phyloP scores from a whole-genome alignment of 129 eudicot species.

The Centaurea solstitialis region DNA sequence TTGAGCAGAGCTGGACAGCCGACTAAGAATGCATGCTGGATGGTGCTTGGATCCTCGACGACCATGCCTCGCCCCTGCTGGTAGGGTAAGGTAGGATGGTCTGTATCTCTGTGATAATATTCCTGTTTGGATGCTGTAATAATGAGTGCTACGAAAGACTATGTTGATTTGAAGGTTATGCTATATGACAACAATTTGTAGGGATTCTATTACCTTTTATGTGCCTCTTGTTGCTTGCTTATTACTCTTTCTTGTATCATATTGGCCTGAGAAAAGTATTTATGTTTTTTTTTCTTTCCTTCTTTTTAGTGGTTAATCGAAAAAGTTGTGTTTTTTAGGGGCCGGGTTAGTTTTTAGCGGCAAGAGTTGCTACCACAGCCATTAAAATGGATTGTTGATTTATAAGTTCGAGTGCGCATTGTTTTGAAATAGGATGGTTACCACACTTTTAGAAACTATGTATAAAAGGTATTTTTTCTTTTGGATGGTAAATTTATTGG shows the following conservation, averaged over 20 bases:
- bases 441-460: background rate
- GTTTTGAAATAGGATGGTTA: background rate
- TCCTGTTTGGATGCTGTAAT: slow-evolving; percentile 26
- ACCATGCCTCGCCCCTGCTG: slow-evolving; percentile 18
- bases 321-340: background rate
- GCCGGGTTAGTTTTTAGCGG: too few species aligned
- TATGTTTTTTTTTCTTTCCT: background rate
- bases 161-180: slow-evolving; percentile 9
- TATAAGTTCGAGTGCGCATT: background rate
- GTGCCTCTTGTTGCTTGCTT: slow-evolving; percentile 9
- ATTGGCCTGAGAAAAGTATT: background rate
- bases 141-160: slow-evolving; percentile 26
- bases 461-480: background rate
- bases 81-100: slow-evolving; percentile 18
- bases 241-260: slow-evolving; percentile 15
- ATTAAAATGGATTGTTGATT: background rate
- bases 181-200: slow-evolving; percentile 20
- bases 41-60: slow-evolving; percentile 5
- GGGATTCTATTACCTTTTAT: slow-evolving; percentile 20
- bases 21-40: slow-evolving; percentile 40
- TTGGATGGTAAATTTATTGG: background rate
- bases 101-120: slow-evolving; percentile 20
- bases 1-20: slow-evolving; percentile 95
- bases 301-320: background rate
- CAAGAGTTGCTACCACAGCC: background rate